Base-by-base conservation (phyloP, 768 basidiomycete genomes). In the Tubosaeta sp. region DNA sequence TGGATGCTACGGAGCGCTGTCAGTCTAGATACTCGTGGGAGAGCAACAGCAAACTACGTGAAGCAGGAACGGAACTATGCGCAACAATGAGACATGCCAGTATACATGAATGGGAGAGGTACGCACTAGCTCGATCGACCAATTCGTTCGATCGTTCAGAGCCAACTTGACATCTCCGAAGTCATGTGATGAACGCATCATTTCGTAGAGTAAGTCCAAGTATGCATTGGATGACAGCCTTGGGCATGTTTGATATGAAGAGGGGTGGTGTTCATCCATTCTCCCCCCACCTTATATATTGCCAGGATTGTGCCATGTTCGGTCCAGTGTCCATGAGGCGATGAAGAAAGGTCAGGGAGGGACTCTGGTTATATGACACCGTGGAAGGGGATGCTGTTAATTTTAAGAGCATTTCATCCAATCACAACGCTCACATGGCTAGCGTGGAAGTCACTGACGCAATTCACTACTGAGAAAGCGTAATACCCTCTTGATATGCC, bases 101-200 rank as follows among this genome's bases (percentile, higher is more conserved):
- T 27, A 14, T 32, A 16, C 13, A 14, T 6, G 14, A 22, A 10
- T 14, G 21, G 22, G 11, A 13, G 22, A 13, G 38, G 8, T 24
- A 9, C 14, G 14, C 57, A 63, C 62, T 0, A 62, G 36, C 8
- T 62, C 62, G 0, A 65, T 59, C 4, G 59, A 56, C 57, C 62
- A 57, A n/a, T 49, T 40, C 4, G 30, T 57, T 4, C 57, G 45
- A 9, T 59, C 57, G 19, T 55, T 52, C 34, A 63, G 41, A 39
- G 38, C 43, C 19, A 9, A 13, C 19, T 39, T 62, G 53, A 63
- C 50, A 6, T 65, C 62, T 27, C 57, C 46, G 39, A 63, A 63
- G 49, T 59, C 57, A 6, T 6, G 24, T 8, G 58, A 64, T 4
- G 55, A 44, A 10, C 0, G 32, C 27, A 64, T 27, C 55, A 63